phyloP scores from a whole-genome alignment of 805 yeast genomes.

The fission yeast (Schizosaccharomyces pombe) region DNA sequence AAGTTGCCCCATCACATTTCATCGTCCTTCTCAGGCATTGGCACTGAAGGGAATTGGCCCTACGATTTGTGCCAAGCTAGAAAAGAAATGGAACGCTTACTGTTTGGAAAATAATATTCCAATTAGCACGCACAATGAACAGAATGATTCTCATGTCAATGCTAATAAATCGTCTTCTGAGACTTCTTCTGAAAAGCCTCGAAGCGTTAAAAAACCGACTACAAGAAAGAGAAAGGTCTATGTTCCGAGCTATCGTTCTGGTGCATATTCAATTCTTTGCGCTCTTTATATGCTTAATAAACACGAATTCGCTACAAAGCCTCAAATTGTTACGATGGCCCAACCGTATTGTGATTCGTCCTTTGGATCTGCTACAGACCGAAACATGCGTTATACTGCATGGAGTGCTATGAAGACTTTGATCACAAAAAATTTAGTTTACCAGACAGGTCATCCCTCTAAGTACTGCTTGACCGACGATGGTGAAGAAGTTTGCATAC shows the following conservation, averaged over 20 bases:
- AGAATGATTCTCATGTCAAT: background rate
- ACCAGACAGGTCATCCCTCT: slow-evolving; percentile 23
- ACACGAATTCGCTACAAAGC: slow-evolving; percentile 37
- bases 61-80: slow-evolving; percentile 32
- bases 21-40: slow-evolving; percentile 33
- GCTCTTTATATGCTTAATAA: slow-evolving; percentile 22
- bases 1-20: slow-evolving; percentile 22
- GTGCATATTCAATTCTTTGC: slow-evolving; percentile 61
- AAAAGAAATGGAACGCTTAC: slow-evolving; percentile 24
- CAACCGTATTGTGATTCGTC: slow-evolving; percentile 12
- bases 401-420: slow-evolving; percentile 52
- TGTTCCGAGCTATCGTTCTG: slow-evolving; percentile 53
- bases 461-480: slow-evolving; percentile 40
- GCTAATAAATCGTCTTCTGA: background rate
- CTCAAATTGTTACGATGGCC: slow-evolving; percentile 32
- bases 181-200: slow-evolving; percentile 8
- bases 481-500: slow-evolving; percentile 29
- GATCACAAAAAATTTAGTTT: slow-evolving; percentile 34
- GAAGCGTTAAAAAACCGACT: slow-evolving; percentile 10
- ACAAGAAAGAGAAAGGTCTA: slow-evolving; percentile 21
- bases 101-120: slow-evolving; percentile 31
- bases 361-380: slow-evolving; percentile 8
- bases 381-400: slow-evolving; percentile 34
- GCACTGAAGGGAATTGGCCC: slow-evolving; percentile 50
- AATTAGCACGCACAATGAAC: slow-evolving; percentile 7